Base-by-base conservation (phyloP, 2,329 filamentous ascomycete genomes). In the Microascus cirrosus region DNA sequence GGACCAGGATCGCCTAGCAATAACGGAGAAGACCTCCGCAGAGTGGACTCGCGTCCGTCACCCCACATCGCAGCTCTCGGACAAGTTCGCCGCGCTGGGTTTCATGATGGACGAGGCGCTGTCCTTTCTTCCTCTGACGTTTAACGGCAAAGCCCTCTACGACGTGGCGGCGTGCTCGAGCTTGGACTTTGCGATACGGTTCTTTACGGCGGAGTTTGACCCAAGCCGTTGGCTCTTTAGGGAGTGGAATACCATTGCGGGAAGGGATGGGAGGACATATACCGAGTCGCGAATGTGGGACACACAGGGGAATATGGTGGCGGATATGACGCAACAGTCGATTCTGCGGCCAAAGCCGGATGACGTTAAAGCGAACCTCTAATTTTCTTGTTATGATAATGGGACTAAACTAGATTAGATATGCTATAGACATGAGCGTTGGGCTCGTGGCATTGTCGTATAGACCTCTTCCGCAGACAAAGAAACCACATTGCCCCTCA, bases 241-340 rank as follows among this genome's bases (percentile, higher is more conserved):
- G 59, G 71, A 77, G 65, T 64, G 70, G 55, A 67, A 59, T 50
- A 71, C 70, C 4, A 61, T 66, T 42, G 65, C 63, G 2, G 75
- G 65, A 1, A 67, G 63, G 1, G 67, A 66, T 45, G 75, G 73
- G 5, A 65, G 76, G 53, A 70, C 72, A 12, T 77, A 69, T 62
- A 67, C 65, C 6, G 74, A 77, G 64, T 64, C 62, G 2, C 67
- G 71, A 59, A 54, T 78, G 4, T 77, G 69, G 69, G 69, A 77
- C 63, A 64, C 67, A 59, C 54, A 66, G 22, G 73, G 75, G 3
- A 69, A 62, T 45, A 64, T 75, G 61, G 68, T 77, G 8, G 75
- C 73, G 20, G 67, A 61, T 59, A 77, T 77, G 74, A 74, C 70
- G 24, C 75, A 78, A 66, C 72, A 76, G 65, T 66, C 62, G 5